Evolutionary conservation across 495 filamentous ascomycete genomes (phyloP), one percentile per base, ranked within the genome.

Genomic region (Cairneyella variabilis): DNA sequence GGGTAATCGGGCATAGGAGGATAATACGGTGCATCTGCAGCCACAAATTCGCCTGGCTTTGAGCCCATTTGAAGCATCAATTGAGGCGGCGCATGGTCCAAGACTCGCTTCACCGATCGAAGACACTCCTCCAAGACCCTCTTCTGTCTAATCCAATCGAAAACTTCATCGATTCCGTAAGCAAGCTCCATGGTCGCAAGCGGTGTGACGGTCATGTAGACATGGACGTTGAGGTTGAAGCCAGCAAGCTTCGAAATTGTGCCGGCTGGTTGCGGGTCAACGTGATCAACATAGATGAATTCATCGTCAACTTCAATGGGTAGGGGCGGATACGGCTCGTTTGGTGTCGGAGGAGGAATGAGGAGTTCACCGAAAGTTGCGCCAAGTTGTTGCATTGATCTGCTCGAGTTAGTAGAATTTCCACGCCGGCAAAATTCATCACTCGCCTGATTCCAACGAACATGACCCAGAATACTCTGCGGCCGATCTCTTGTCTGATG

Each of bases 301-400:
- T 84, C 79, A 59, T 96, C 90, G 60, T 96, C 90, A 2, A 91
- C 72, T 55, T 91, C 89, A 3, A 80, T 61, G 0, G 90, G 90
- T 1, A 89, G 69, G n/a, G 88, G 88, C 1, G 90, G 90, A 64
- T 91, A 91, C 3, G 83, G 85, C 23, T 89, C 80, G 17, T 72
- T 79, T 3, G 82, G 77, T 0, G 89, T 93, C 21, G 82, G 79
- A 2, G 88, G 87, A 27, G 84, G 79, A 8, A 93, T 74, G 12
- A 82, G 69, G 11, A 88, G 66, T 48, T 84, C 83, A 37, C 76
- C 78, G 40, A 83, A 82, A 0, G 76, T 73, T 9, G 77, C 79
- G 4, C 87, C 89, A 22, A 91, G 66, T 59, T 92, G 89, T 51
- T 85, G 80, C 62, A 83, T 76, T 0, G 80, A 82, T 42, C 78